Percentiles rank a stretch among this genome's conserved stretches.
Conservation (phyloP, 306 rosid genomes). For the Abrus pulchellus region DNA sequence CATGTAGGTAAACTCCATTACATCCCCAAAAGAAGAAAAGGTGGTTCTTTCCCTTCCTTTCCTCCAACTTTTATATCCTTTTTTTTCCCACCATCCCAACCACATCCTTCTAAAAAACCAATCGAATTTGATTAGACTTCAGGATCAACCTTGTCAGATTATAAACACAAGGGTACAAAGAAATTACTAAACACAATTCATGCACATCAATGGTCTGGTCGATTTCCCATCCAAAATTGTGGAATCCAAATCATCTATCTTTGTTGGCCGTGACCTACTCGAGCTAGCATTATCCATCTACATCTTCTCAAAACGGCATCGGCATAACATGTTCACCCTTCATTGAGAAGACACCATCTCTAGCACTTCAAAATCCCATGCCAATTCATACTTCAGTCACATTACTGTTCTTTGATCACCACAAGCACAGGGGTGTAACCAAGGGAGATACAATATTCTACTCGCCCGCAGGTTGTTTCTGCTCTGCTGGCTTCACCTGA, state of each 20-base stretch:
- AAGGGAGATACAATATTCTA: slow-evolving; percentile 50
- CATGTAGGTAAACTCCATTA: slow-evolving; percentile 49
- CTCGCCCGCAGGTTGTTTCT: slow-evolving; percentile 97
- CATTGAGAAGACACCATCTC: slow-evolving; percentile 45
- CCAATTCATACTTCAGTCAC: slow-evolving; percentile 1
- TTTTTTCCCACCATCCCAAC: slow-evolving; percentile 38
- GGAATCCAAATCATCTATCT: slow-evolving; percentile 53
- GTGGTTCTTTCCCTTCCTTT: slow-evolving; percentile 55
- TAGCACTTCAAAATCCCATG: slow-evolving; percentile 50
- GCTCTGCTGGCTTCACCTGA: slow-evolving; percentile 91
- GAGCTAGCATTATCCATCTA: slow-evolving; percentile 36
- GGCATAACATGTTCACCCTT: slow-evolving; percentile 27
- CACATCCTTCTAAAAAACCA: slow-evolving; percentile 64
- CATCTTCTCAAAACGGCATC: slow-evolving; percentile 48
- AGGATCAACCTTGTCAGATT: slow-evolving; percentile 70
- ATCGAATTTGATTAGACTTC: slow-evolving; percentile 63
- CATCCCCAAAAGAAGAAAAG: slow-evolving; percentile 62
- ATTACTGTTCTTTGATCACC: slow-evolving; percentile 4
- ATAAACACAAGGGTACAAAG: slow-evolving; percentile 68
- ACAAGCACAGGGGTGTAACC: slow-evolving; percentile 42
- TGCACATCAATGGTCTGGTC: slow-evolving; percentile 49
- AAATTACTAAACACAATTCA: slow-evolving; percentile 56
- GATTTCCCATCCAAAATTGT: slow-evolving; percentile 65
- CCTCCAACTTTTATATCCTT: slow-evolving; percentile 36
- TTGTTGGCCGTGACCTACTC: slow-evolving; percentile 33